These are phyloP conservation scores for Pinus albicaulis DNA, from an alignment of 75 land plant species.

Conservation along the genomic window DNA sequence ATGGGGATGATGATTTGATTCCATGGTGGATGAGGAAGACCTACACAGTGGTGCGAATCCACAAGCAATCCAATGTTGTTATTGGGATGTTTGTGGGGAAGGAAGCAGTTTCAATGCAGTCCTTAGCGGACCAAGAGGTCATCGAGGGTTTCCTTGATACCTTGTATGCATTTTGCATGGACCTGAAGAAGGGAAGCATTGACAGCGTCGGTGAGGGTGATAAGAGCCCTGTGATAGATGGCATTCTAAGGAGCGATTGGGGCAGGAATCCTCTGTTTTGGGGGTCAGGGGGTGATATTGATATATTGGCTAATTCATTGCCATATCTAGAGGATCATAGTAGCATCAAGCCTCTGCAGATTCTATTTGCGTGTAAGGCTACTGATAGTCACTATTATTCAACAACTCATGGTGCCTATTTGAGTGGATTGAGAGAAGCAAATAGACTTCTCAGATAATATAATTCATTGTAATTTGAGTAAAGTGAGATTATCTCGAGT, in stretches of 20 bases:
- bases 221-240: neutral
- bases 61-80: conserved; percentile 17
- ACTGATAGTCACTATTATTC: conserved; percentile 25
- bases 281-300: conserved; percentile 31
- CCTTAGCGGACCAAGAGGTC: conserved; percentile 20
- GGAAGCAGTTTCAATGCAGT: conserved; percentile 29
- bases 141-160: conserved; percentile 18
- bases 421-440: conserved; percentile 7
- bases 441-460: conserved; percentile 14
- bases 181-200: neutral
- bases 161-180: conserved; percentile 12
- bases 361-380: conserved; percentile 31
- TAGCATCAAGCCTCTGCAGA: conserved; percentile 11
- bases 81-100: conserved; percentile 21
- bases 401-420: conserved; percentile 31
- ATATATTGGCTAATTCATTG: conserved; percentile 20
- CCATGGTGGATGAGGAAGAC: conserved; percentile 33
- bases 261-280: conserved; percentile 26
- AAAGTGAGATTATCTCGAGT: no score
- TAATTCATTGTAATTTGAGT: neutral
- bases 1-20: neutral
- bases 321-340: conserved; percentile 15
- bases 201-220: neutral
- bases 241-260: conserved; percentile 20
- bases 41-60: conserved; percentile 20